Percentiles rank a stretch among this genome's conserved stretches.
These are phyloP conservation scores for Pestalotiopsis sp. DNA, from an alignment of 2,329 filamentous ascomycete genomes.

Conservation along the genomic window DNA sequence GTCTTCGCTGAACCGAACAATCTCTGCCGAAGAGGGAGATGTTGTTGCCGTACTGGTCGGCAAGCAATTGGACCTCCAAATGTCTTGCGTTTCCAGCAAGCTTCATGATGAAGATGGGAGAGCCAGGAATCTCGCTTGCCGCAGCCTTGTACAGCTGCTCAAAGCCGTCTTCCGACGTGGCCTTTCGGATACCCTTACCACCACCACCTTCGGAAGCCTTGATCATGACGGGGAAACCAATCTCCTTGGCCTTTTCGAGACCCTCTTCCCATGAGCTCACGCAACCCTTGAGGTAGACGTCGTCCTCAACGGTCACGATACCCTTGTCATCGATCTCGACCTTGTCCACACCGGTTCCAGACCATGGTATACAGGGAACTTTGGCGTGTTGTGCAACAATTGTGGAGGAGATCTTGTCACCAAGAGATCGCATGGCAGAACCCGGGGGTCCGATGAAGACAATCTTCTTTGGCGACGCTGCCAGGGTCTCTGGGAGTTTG, in stretches of 20 bases:
- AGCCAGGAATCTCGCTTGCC: slow-evolving; percentile 95
- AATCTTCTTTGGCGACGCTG: slow-evolving; percentile 96
- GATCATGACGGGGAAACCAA: slow-evolving; percentile 99
- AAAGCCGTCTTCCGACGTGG: slow-evolving; percentile 82
- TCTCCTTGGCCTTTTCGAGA: slow-evolving; percentile 80
- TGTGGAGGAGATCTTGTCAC: slow-evolving; percentile 99
- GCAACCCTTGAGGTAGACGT: slow-evolving; percentile 88
- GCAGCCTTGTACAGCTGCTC: slow-evolving; percentile 90
- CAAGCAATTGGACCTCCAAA: slow-evolving; percentile 94
- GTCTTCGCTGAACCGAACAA: slow-evolving; percentile 96
- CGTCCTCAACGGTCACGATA: slow-evolving; percentile 89
- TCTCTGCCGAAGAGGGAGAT: slow-evolving; percentile 98
- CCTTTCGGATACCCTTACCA: slow-evolving; percentile 99
- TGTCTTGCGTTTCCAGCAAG: slow-evolving; percentile 94
- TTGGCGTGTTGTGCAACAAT: slow-evolving; percentile 97
- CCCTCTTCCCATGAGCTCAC: slow-evolving; percentile 89
- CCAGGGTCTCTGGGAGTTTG: slow-evolving; percentile 92
- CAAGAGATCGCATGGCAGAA: slow-evolving; percentile 97
- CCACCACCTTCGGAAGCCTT: slow-evolving; percentile 99
- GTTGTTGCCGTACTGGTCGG: slow-evolving; percentile 99
- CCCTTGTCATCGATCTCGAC: slow-evolving; percentile 79
- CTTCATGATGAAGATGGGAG: slow-evolving; percentile 99
- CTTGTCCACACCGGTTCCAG: slow-evolving; percentile 84
- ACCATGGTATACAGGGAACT: slow-evolving; percentile 99
- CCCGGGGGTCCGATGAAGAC: slow-evolving; percentile 98